Base-by-base conservation (phyloP, 2,329 filamentous ascomycete genomes). In the Ramularia collo-cygni region DNA sequence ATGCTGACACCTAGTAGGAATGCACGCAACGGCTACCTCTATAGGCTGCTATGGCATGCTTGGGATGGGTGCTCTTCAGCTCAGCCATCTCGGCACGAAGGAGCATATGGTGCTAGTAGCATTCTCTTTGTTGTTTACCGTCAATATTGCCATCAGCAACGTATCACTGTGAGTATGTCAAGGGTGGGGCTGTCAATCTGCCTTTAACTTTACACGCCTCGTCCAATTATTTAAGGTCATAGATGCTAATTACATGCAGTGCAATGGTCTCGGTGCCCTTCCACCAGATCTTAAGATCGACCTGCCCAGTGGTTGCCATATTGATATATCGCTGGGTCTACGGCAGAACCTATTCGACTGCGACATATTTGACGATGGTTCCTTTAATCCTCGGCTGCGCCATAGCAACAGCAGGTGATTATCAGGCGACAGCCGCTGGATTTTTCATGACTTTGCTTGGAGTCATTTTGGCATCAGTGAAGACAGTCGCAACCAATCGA, bases 141-240 rank as follows among this genome's bases (percentile, higher is more conserved):
- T 76, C 56, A 80, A 80, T 59, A 79, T 80, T 50, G 76, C 76
- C 42, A 71, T 78, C 32, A 77, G 74, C n/a, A 79, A 79, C 59
- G 66, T 78, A 16, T 79, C 76, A n/a, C 66, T 79, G 65, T 67
- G 56, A 50, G 64, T 51, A 14, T 13, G n/a, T n/a, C 16, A 41
- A 14, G n/a, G 17, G 13, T 52, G 52, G 9, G 9, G 26, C 2
- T n/a, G n/a, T n/a, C n/a, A n/a, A n/a, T n/a, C n/a, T n/a, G n/a
- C n/a, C n/a, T n/a, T n/a, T n/a, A n/a, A n/a, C n/a, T n/a, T n/a
- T n/a, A n/a, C n/a, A n/a, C n/a, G n/a, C n/a, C n/a, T n/a, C n/a
- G n/a, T n/a, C n/a, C n/a, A n/a, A n/a, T n/a, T n/a, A n/a, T n/a
- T n/a, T n/a, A n/a, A n/a, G n/a, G n/a, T n/a, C n/a, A n/a, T n/a